Evolutionary conservation across 257 asterid species (phyloP), one percentile per base, ranked within the genome.

Genomic region (Euphrasia confusa): DNA sequence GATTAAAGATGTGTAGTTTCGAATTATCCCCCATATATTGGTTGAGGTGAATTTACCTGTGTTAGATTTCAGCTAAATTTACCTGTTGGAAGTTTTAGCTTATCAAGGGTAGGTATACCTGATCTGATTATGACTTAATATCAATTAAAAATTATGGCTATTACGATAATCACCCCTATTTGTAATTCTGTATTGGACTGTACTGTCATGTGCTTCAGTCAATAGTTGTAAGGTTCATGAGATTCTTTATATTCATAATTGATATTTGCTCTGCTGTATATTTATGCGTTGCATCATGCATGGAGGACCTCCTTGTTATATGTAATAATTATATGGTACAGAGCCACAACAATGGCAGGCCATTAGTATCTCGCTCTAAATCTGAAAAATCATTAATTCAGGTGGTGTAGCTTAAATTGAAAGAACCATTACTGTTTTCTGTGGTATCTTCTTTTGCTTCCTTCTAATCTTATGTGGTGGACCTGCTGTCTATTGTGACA

Each of bases 31-130:
- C 39, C 26, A 24, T 21, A 12, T 49, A 27, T 55, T 54, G n/a
- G 54, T 32, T 4, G 44, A n/a, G 58, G 32, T 61, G 73, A 69
- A 39, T 39, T 10, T n/a, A n/a, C n/a, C n/a, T n/a, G n/a, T n/a
- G n/a, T n/a, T n/a, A n/a, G n/a, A n/a, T 33, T 5, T 33, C 39
- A 6, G 39, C 9, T 33, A 33, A 33, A 33, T 33, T 33, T 33
- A 33, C 9, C 8, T 33, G 39, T 33, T 33, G 39, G 39, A 33
- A 33, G 39, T 33, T 33, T 32, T 32, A 32, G 37, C 37, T 32
- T 4, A 33, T 33, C 8, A 6, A 33, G 6, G 8, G 39, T 33
- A 5, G 39, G 39, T 33, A 33, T 33, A 33, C 7, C 9, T 33
- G 7, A 33, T 33, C n/a, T n/a, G n/a, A n/a, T 21, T 33, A 33